Conservation (phyloP, 2,329 filamentous ascomycete genomes). For the Fusarium solani-melongenae region DNA sequence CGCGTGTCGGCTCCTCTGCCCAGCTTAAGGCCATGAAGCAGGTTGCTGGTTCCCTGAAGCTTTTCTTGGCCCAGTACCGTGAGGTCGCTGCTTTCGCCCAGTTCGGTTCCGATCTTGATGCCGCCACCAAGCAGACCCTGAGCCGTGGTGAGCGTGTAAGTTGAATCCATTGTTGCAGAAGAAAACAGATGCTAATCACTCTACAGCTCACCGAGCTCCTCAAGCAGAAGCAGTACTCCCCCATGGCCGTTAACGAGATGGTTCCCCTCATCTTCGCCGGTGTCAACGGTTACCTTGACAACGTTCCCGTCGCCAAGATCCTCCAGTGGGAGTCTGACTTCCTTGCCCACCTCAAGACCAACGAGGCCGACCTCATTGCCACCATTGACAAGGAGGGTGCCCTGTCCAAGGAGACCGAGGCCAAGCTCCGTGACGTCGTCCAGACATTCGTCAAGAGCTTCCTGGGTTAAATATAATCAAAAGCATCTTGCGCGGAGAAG, state of each 20-base stretch:
- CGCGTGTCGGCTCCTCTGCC: slow-evolving; percentile 98
- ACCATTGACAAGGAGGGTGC: slow-evolving; percentile 96
- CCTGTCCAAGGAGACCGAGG: slow-evolving; percentile 93
- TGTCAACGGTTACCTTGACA: slow-evolving; percentile 97
- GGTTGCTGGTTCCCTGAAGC: slow-evolving; percentile 99
- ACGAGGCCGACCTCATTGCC: slow-evolving; percentile 84
- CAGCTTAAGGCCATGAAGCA: slow-evolving; percentile 99
- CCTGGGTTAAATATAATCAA: slow-evolving; percentile 61
- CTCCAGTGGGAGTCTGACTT: slow-evolving; percentile 95
- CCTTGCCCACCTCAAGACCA: slow-evolving; percentile 89
- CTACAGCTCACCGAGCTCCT: slow-evolving; percentile 88
- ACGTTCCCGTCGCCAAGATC: slow-evolving; percentile 89
- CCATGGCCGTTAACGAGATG: slow-evolving; percentile 99
- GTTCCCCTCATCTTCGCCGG: slow-evolving; percentile 99
- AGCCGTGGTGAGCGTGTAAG: slow-evolving; percentile 96
- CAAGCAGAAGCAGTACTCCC: slow-evolving; percentile 99
- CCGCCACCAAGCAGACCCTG: slow-evolving; percentile 98
- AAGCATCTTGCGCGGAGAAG: slow-evolving; percentile 45
- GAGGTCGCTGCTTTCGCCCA: slow-evolving; percentile 99
- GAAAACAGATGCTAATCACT: slow-evolving; percentile 38
- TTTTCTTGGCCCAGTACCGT: slow-evolving; percentile 99
- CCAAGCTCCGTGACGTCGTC: slow-evolving; percentile 82
- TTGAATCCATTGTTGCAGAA: slow-evolving; percentile 40
- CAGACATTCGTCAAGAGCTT: slow-evolving; percentile 94
- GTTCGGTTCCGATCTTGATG: slow-evolving; percentile 99